Evolutionary conservation across 139 green algal genomes (phyloP).

Genomic region (Astrephomene gubernaculifera): DNA sequence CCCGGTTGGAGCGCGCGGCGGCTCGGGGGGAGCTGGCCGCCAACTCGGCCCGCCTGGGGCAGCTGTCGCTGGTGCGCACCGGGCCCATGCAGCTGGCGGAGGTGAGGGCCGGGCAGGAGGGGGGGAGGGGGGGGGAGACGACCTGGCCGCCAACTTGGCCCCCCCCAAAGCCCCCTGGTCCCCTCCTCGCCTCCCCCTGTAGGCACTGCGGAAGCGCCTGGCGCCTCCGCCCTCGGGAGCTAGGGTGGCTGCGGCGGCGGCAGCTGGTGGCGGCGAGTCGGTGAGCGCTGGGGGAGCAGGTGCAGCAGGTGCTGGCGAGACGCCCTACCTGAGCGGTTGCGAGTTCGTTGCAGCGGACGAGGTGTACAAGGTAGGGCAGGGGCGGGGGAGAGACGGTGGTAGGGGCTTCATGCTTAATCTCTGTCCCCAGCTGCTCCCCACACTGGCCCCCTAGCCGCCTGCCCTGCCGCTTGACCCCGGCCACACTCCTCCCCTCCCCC

Average conservation of each 20-base stretch:
- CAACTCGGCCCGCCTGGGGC: conserved; percentile 57
- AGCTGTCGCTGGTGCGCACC: conserved; percentile 43
- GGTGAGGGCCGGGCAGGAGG: not conserved
- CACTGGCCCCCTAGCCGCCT: too few species aligned
- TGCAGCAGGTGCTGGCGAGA: not conserved
- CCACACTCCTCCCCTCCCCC: not conserved
- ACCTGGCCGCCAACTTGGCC: not conserved
- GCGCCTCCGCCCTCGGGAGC: conserved; percentile 47
- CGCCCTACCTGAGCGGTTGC: conserved; percentile 30
- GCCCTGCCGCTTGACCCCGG: too few species aligned
- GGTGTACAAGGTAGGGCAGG: conserved; percentile 75
- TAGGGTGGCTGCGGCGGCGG: not conserved
- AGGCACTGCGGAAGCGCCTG: conserved; percentile 55
- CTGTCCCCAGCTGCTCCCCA: too few species aligned
- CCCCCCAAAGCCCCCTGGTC: not conserved
- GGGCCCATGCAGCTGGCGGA: conserved; percentile 55
- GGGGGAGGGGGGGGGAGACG: not conserved
- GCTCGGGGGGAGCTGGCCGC: conserved; percentile 35
- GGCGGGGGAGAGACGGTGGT: not conserved
- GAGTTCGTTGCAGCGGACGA: conserved; percentile 84
- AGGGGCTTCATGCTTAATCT: too few species aligned
- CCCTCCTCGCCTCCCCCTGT: too few species aligned
- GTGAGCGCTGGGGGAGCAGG: too few species aligned
- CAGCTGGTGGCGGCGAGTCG: not conserved
- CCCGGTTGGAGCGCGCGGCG: conserved; percentile 4